Evolutionary conservation across 1,139 yeast genomes (phyloP).

Genomic region (Lodderomyces beijingensis): DNA sequence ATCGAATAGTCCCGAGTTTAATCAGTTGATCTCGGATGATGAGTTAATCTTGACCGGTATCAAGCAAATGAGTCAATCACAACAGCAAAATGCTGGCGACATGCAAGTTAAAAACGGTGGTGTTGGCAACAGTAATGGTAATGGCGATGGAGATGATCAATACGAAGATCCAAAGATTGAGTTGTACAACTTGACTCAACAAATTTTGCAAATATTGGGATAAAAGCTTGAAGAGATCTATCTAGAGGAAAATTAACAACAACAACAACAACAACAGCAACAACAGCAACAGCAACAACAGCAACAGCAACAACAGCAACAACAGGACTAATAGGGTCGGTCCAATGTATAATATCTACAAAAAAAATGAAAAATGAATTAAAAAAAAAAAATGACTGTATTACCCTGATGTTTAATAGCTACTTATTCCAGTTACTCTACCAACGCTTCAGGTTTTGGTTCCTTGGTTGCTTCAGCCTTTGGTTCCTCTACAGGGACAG

Average conservation of each 20-base stretch:
- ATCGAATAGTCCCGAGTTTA: constrained; percentile 71
- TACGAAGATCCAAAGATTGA: constrained; percentile 66
- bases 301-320: too few relatives aligned
- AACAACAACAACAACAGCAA: too few relatives aligned
- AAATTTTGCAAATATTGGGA: constrained; percentile 57
- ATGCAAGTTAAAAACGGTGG: constrained; percentile 14
- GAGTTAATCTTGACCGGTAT: constrained; percentile 55
- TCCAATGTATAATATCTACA: neutral
- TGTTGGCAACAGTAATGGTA: constrained; percentile 3
- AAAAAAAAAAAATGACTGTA: neutral
- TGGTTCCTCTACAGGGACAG: neutral
- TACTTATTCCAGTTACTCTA: neutral
- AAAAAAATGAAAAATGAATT: neutral
- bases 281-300: too few relatives aligned
- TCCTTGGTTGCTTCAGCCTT: constrained; percentile 2
- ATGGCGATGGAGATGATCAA: constrained; percentile 27
- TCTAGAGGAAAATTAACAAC: too few relatives aligned
- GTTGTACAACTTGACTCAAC: constrained; percentile 74
- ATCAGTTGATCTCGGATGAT: constrained; percentile 57
- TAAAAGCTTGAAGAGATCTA: too few relatives aligned
- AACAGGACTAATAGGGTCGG: neutral
- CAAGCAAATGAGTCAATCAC: constrained; percentile 44
- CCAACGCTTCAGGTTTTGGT: neutral
- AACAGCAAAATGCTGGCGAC: constrained; percentile 27
- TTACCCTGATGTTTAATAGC: neutral